Evolutionary conservation across 371 early-diverging fungal genomes (phyloP), one percentile per base, ranked within the genome.

Genomic region (Rhizopus stolonifer): DNA sequence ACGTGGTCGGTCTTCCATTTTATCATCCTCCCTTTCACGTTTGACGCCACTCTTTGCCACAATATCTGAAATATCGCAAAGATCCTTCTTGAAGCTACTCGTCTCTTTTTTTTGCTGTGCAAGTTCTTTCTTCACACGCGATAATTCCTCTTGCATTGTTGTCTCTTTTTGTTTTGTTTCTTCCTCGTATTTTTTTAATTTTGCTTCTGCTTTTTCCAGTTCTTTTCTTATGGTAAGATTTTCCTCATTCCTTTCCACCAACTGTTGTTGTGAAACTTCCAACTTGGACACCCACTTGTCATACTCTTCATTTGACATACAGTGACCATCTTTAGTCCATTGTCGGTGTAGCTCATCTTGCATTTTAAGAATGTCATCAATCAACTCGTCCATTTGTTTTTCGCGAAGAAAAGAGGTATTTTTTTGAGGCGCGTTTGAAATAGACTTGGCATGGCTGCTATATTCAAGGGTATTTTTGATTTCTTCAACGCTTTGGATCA

Each of bases 401-500:
- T 95, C 93, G 53, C 84, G 84, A 65, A 93, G 91, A 50, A 85
- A 87, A 3, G 52, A 52, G 60, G 87, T 85, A 61, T 96, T 96
- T 52, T 89, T 83, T 65, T 89, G 90, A 0, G 97, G 96, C 52
- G 88, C 86, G 61, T 98, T 98, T 52, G 86, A 85, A 65, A 98
- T 95, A 42, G 86, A 89, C 80, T 93, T 98, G 18, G 99, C 96
- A 21, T 94, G 82, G 60, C 84, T 88, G 1, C 98, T 99, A 65
- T 99, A 99, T 38, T 95, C 86, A 25, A 99, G 79, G 0, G 99
- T 99, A 48, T 88, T 91, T 31, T 92, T 67, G 1, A 95, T 87
- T 55, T 98, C 99, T 31, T 95, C 95, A 23, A 91, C 64, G 53
- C 86, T 87, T 31, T 74, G 74, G 39, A 74, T 75, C 0, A 86